Conservation (phyloP, 371 early-diverging fungal species). For the Funneliformis caledonium region DNA sequence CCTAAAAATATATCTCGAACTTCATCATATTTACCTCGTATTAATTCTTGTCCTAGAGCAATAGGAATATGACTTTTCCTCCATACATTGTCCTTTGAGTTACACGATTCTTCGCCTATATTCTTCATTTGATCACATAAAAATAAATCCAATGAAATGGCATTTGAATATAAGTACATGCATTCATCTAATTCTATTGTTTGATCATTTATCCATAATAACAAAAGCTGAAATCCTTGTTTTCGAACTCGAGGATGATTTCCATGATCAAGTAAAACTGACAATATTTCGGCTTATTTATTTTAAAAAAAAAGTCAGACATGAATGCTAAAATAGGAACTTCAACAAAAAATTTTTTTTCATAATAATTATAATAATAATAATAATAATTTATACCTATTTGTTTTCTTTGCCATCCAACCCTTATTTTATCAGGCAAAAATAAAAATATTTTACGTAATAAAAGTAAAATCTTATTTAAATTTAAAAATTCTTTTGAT, state of each 20-base stretch:
- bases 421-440: slow-evolving; percentile 69
- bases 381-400: slow-evolving; percentile 53
- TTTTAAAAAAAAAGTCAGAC: neutral
- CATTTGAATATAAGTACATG: slow-evolving; percentile 65
- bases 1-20: slow-evolving; percentile 20
- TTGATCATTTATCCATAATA: slow-evolving; percentile 73
- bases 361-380: neutral
- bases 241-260: slow-evolving; percentile 75
- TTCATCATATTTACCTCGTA: slow-evolving; percentile 42
- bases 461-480: slow-evolving; percentile 67
- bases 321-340: neutral
- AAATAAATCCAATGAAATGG: slow-evolving; percentile 68
- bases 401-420: slow-evolving; percentile 72
- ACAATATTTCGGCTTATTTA: slow-evolving; percentile 48
- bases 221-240: slow-evolving; percentile 76
- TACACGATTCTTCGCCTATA: slow-evolving; percentile 41
- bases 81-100: slow-evolving; percentile 12
- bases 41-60: slow-evolving; percentile 49
- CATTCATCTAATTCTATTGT: slow-evolving; percentile 66
- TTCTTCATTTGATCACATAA: slow-evolving; percentile 57
- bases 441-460: slow-evolving; percentile 72
- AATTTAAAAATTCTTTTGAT: slow-evolving; percentile 67
- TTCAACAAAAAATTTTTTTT: neutral
- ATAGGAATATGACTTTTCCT: slow-evolving; percentile 29
- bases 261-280: slow-evolving; percentile 54